A percentile compares a stretch with the other conserved stretches of the same genome.
Evolutionary conservation across 179 eudicot species (phyloP).

Genomic region (Drosera spatulata): DNA sequence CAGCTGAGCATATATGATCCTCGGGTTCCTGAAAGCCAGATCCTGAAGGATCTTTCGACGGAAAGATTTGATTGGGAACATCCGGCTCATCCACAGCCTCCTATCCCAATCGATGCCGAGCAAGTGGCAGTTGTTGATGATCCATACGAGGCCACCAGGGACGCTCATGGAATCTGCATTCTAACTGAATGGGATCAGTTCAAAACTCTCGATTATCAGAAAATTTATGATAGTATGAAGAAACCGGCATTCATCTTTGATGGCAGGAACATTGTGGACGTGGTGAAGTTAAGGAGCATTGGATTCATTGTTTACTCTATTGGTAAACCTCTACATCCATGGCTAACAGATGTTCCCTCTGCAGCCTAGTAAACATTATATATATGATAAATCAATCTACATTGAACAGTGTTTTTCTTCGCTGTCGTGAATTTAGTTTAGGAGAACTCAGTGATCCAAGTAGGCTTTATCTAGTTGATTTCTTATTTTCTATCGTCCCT

Average conservation of each 20-base stretch:
- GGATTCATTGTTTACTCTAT: conserved; percentile 47
- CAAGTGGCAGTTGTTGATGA: conserved; percentile 26
- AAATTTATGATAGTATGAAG: conserved; percentile 33
- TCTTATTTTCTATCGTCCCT: no score
- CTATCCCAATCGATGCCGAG: conserved; percentile 26
- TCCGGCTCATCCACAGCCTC: conserved; percentile 39
- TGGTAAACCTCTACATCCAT: conserved; percentile 40
- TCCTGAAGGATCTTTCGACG: conserved; percentile 31
- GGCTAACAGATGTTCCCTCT: conserved; percentile 24
- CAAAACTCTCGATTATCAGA: no score
- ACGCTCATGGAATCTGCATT: conserved; percentile 36
- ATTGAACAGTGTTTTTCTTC: no score
- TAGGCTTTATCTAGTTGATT: no score
- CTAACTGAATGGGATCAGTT: conserved; percentile 45
- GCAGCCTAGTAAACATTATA: no score
- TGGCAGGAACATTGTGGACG: conserved; percentile 36
- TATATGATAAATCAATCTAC: no score
- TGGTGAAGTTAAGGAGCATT: conserved; percentile 26
- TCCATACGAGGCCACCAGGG: conserved; percentile 35
- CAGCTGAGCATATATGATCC: conserved; percentile 36
- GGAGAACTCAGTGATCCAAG: no score
- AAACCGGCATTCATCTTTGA: conserved; percentile 39
- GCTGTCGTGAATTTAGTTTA: no score
- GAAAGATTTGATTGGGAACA: conserved; percentile 45
- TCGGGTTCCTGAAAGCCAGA: conserved; percentile 35